phyloP scores from a whole-genome alignment of 2,329 filamentous ascomycete genomes.

The Didymella arachidicola region DNA sequence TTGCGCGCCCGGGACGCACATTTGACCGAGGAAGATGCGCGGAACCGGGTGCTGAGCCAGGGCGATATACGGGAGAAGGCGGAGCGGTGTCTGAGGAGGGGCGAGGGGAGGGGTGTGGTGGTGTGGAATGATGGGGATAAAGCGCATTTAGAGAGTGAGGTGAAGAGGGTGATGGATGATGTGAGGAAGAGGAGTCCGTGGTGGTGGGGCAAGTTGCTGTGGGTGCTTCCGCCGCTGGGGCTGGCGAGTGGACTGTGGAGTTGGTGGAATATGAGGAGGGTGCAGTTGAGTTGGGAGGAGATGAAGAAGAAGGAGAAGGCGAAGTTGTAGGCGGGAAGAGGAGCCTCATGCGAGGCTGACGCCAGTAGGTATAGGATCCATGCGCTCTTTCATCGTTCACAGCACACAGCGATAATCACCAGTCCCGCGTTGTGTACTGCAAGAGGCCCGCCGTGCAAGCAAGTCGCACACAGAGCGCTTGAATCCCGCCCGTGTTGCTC shows the following conservation, averaged over 20 bases:
- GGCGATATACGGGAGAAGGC: slow-evolving; percentile 87
- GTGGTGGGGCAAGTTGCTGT: slow-evolving; percentile 82
- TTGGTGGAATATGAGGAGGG: slow-evolving; percentile 73
- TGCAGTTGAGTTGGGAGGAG: slow-evolving; percentile 75
- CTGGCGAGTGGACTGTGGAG: slow-evolving; percentile 73
- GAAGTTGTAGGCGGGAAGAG: slow-evolving; percentile 56
- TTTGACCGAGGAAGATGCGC: slow-evolving; percentile 82
- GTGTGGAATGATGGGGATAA: slow-evolving; percentile 88
- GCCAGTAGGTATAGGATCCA: too few species aligned
- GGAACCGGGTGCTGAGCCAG: slow-evolving; percentile 86
- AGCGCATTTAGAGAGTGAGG: slow-evolving; percentile 71
- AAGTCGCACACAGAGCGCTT: too few species aligned
- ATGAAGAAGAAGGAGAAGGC: slow-evolving; percentile 64
- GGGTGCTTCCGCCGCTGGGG: slow-evolving; percentile 77
- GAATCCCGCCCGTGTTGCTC: too few species aligned
- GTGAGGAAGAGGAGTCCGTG: slow-evolving; percentile 70
- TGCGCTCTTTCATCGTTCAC: too few species aligned
- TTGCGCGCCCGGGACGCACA: slow-evolving; percentile 78
- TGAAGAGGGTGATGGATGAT: slow-evolving; percentile 70
- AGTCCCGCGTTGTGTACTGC: too few species aligned
- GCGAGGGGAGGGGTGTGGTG: slow-evolving; percentile 72
- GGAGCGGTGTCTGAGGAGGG: slow-evolving; percentile 72
- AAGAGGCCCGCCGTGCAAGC: too few species aligned
- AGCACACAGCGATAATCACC: too few species aligned
- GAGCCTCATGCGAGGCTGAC: slow-evolving; percentile 43